Conservation (phyloP, 2,329 filamentous ascomycete species). For the Cladosporium oxysporum region DNA sequence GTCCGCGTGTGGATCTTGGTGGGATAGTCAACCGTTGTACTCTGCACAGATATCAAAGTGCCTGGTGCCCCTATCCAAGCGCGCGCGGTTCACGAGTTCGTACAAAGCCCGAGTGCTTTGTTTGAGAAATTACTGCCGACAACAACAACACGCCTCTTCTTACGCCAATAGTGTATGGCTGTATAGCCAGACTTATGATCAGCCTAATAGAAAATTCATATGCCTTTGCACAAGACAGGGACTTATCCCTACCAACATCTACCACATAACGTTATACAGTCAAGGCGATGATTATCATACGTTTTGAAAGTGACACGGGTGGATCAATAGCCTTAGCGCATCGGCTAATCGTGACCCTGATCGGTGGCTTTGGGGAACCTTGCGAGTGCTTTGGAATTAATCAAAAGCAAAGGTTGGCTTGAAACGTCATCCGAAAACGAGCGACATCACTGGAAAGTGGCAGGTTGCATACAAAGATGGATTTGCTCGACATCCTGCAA, state of each 20-base stretch:
- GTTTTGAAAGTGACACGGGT: background rate
- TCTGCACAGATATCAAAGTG: constrained; percentile 16
- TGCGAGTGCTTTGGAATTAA: background rate
- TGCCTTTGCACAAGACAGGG: background rate
- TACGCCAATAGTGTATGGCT: background rate
- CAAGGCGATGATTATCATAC: background rate
- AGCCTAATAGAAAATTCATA: background rate
- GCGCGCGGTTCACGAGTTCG: constrained; percentile 14
- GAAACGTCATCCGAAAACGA: constrained; percentile 13
- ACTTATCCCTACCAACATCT: background rate
- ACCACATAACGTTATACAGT: background rate
- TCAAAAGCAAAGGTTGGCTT: background rate
- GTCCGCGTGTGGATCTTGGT: constrained; percentile 17
- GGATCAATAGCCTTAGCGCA: background rate
- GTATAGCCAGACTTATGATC: background rate
- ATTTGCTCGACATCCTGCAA: constrained; percentile 34
- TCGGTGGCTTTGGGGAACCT: constrained; percentile 3
- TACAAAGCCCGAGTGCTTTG: constrained; percentile 9
- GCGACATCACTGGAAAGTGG: background rate
- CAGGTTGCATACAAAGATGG: constrained; percentile 8
- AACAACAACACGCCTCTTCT: background rate
- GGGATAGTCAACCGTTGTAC: constrained; percentile 12
- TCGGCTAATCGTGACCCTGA: constrained; percentile 5
- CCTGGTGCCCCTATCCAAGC: constrained; percentile 17
- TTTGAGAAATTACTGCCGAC: background rate